These are phyloP conservation scores for Solanum piurae DNA, from an alignment of 257 asterid species.

Conservation along the genomic window DNA sequence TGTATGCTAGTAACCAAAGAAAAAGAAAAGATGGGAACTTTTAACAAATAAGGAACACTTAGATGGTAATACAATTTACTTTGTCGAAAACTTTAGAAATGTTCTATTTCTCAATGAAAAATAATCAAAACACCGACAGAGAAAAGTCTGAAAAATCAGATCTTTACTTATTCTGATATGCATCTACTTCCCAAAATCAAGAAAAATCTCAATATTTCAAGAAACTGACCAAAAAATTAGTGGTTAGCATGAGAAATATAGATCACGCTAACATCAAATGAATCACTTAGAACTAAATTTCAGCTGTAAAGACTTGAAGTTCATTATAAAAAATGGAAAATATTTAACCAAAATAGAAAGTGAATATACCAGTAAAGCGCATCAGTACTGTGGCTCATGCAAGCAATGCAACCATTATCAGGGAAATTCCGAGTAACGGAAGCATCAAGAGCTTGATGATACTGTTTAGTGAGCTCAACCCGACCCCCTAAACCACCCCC, in stretches of 20 bases:
- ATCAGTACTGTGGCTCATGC: conserved; percentile 90
- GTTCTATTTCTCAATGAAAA: not conserved
- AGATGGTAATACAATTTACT: not conserved
- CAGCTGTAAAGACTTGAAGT: not conserved
- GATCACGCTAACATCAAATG: not conserved
- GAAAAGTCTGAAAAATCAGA: not conserved
- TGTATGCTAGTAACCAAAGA: not conserved
- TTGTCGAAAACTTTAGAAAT: too few species aligned
- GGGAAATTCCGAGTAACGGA: conserved; percentile 59
- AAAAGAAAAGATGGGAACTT: not conserved
- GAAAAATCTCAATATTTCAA: not conserved
- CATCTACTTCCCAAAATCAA: not conserved
- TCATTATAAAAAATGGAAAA: not conserved
- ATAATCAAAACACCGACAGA: not conserved
- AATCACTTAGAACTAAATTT: not conserved
- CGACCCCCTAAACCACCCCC: conserved; percentile 83
- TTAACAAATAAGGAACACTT: not conserved
- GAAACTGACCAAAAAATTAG: not conserved
- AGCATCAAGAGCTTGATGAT: conserved; percentile 89
- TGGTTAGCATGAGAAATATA: not conserved
- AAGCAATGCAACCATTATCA: conserved; percentile 82
- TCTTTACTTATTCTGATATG: not conserved
- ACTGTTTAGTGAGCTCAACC: conserved; percentile 68
- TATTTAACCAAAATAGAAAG: not conserved
- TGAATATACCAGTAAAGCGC: conserved; percentile 62